Evolutionary conservation across 306 rosid species (phyloP), one percentile per base, ranked within the genome.

Genomic region (Quercus ilex): DNA sequence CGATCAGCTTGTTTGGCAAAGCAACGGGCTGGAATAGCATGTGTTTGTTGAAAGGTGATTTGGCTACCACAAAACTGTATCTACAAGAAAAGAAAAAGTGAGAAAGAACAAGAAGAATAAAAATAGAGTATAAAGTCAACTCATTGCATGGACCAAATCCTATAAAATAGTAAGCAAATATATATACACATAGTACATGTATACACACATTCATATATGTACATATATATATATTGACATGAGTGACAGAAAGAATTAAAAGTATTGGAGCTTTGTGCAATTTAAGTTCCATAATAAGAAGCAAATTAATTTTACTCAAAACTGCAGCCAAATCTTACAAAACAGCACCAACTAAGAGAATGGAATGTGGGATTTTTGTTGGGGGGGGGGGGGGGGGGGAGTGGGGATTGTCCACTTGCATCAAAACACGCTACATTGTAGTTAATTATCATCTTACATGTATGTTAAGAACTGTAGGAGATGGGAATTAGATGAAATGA

Each of bases 1-100:
- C 87, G 94, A 55, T 74, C 79, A 56, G 99, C 82, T 83, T 79
- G 94, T 80, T 92, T 83, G 62, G 98, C 97, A 76, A 85, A 95
- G 87, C 74, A 80, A 70, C 99, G 98, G 65, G 89, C 92, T 5
- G 91, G 94, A 88, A 91, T 69, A 49, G 87, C 87, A 87, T 79
- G 74, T 75, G 88, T 93, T 83, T 81, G 93, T 35, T 86, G 97
- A 49, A 92, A 74, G 77, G 89, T 80, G 31, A 83, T 71, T 85
- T 87, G 92, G 80, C 87, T 82, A 62, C 88, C 93, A 86, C 80
- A 85, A 59, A 92, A 77, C 98, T 95, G 82, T 72, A 67, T 67
- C 23, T 15, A 41, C 12, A 81, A 74, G 49, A 35, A 26, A 19
- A 28, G 33, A 41, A 69, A 80, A 79, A 30, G 43, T 1, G 6